These are phyloP conservation scores for Dendrocalamus sinicus DNA, from an alignment of 176 grass and related monocot genomes.

Conservation along the genomic window DNA sequence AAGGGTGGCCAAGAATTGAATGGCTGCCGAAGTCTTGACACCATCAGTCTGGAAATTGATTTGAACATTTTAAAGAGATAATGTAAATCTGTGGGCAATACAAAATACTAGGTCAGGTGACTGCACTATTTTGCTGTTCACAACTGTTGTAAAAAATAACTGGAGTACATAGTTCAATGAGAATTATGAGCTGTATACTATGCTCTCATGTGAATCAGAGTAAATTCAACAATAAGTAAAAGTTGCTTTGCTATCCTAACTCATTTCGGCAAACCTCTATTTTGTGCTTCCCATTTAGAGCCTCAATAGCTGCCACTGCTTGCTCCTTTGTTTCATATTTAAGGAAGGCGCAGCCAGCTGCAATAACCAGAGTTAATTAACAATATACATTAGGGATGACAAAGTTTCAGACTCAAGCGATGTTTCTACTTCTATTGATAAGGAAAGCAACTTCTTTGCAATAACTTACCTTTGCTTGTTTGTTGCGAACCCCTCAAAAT, in stretches of 20 bases:
- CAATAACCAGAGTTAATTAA: constrained; percentile 35
- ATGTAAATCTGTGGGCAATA: neutral
- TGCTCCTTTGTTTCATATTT: constrained; percentile 98
- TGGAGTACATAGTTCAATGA: constrained; percentile 18
- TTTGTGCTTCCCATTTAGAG: constrained; percentile 66
- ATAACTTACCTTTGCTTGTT: constrained; percentile 84
- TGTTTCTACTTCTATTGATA: constrained; percentile 23
- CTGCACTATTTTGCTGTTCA: neutral
- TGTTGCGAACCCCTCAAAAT: constrained; percentile 96
- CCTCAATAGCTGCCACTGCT: constrained; percentile 89
- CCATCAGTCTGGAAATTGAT: neutral
- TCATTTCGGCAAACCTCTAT: constrained; percentile 52
- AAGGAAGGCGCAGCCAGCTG: constrained; percentile 94
- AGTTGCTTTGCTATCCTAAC: constrained; percentile 5
- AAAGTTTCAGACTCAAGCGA: neutral
- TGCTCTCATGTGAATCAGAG: neutral
- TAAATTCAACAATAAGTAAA: constrained; percentile 3
- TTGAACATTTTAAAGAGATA: neutral
- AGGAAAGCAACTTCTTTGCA: constrained; percentile 37
- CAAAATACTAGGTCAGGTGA: neutral
- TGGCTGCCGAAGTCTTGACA: neutral
- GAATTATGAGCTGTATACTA: neutral
- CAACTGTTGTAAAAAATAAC: neutral
- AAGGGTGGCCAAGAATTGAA: neutral
- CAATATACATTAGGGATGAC: constrained; percentile 27